Evolutionary conservation across 805 yeast species (phyloP), one percentile per base, ranked within the genome.

Genomic region (Candida yuanshanica): DNA sequence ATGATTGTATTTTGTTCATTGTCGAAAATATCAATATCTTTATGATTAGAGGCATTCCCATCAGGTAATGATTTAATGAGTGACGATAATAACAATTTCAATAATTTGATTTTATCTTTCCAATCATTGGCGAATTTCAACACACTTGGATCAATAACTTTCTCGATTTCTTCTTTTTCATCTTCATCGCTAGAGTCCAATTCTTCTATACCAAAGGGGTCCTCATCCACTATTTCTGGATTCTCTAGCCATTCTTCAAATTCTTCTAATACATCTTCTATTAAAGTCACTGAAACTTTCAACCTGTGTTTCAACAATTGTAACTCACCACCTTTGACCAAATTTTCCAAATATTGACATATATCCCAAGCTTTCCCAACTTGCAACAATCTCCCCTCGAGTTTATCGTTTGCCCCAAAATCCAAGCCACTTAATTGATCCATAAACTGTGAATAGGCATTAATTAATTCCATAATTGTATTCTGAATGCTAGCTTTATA

Each of bases 351-450:
- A 0, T 55, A 51, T 42, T 79, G 84, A 56, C 89, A 81, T 25
- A 65, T 58, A n/a, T 77, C 69, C 95, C 95, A 86, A 4, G 85
- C 66, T 53, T 74, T 72, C 13, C 89, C 93, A 17, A 84, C 75
- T 0, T 77, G 66, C 1, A 77, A 61, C 23, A 85, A 62, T 50
- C 90, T 67, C 4, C 52, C 68, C 24, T 65, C 63, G 4, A 51
- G 50, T 12, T 53, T 53, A 7, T 41, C 41, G 32, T 49, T 23
- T 24, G 39, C 46, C 32, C 41, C 26, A 20, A 49, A 54, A 14
- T 55, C 56, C 22, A 55, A 23, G 2, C 27, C 41, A 13, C 45
- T 50, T n/a, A 53, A 48, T 29, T 59, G 58, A n/a, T 45, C 39
- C 17, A 55, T 44, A 8, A 63, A 32, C 7, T 26, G 42, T 45